Evolutionary conservation across 139 green algal species (phyloP).

Genomic region (Ostreobium quekettii): DNA sequence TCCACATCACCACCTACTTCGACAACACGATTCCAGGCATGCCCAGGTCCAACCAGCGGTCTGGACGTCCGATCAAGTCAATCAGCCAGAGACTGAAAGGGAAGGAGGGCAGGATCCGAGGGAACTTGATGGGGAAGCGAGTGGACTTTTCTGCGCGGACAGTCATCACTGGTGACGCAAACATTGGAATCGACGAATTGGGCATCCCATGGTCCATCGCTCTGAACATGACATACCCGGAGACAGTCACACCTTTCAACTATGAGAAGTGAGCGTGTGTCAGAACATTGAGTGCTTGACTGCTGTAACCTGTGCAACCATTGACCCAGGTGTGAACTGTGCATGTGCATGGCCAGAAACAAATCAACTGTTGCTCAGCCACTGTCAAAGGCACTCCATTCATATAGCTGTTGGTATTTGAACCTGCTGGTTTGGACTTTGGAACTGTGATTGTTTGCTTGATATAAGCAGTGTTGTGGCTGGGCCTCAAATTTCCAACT

Average conservation of each 20-base stretch:
- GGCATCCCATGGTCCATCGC: constrained; percentile 95
- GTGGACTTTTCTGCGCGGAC: constrained; percentile 98
- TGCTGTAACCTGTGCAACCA: no score
- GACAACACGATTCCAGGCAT: constrained; percentile 91
- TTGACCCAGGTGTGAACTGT: constrained; percentile 5
- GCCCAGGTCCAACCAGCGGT: constrained; percentile 52
- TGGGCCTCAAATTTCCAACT: no score
- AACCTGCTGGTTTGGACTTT: no score
- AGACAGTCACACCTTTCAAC: constrained; percentile 86
- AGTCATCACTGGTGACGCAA: constrained; percentile 95
- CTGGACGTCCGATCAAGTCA: constrained; percentile 86
- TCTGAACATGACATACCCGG: constrained; percentile 95
- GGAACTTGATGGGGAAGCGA: constrained; percentile 99
- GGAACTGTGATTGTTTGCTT: no score
- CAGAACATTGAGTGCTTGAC: neutral
- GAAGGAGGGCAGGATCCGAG: constrained; percentile 88
- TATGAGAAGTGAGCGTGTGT: constrained; percentile 42
- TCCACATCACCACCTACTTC: constrained; percentile 89
- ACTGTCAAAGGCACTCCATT: no score
- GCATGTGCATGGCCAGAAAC: neutral
- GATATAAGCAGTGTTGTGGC: no score
- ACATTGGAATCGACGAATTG: constrained; percentile 96
- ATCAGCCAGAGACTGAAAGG: constrained; percentile 80
- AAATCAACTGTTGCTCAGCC: neutral
- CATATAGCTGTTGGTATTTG: no score